Evolutionary conservation across 1,139 yeast species (phyloP).

Genomic region (Magnusiomyces suaveolens): DNA sequence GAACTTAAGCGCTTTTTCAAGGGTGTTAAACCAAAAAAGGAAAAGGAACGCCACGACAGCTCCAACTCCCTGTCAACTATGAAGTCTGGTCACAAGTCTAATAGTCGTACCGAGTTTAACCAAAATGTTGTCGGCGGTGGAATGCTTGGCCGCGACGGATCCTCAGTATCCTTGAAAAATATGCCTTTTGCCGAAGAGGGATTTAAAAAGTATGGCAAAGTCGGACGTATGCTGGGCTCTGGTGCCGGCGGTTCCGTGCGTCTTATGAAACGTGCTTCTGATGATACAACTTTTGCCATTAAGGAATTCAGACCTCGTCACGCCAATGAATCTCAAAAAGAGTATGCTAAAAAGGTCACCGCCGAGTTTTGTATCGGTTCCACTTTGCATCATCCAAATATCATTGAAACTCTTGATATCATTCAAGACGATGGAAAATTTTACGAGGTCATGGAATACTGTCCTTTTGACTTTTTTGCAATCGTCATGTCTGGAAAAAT

Average conservation of each 20-base stretch:
- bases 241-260: constrained; percentile 99
- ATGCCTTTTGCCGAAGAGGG: constrained; percentile 36
- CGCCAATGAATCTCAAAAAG: constrained; percentile 73
- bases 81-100: constrained; percentile 4
- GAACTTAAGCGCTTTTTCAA: constrained; percentile 36
- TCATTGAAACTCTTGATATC: constrained; percentile 87
- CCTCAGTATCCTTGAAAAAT: constrained; percentile 18
- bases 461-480: constrained; percentile 92
- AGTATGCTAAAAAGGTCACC: constrained; percentile 89
- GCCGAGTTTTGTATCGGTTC: constrained; percentile 97
- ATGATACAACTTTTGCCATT: constrained; percentile 83
- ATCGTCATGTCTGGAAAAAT: constrained; percentile 95
- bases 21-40: constrained; percentile 13
- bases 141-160: constrained; percentile 10
- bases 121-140: constrained; percentile 2
- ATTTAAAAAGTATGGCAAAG: constrained; percentile 70
- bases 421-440: constrained; percentile 77
- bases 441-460: constrained; percentile 95
- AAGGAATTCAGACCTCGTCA: constrained; percentile 88
- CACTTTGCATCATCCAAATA: constrained; percentile 85
- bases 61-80: constrained; percentile 11
- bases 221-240: constrained; percentile 84
- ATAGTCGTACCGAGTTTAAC: constrained; percentile 13
- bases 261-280: constrained; percentile 69
- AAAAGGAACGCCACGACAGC: constrained; percentile 12